Conservation (phyloP, 2,329 filamentous ascomycete genomes). For the Aspergillus felis region DNA sequence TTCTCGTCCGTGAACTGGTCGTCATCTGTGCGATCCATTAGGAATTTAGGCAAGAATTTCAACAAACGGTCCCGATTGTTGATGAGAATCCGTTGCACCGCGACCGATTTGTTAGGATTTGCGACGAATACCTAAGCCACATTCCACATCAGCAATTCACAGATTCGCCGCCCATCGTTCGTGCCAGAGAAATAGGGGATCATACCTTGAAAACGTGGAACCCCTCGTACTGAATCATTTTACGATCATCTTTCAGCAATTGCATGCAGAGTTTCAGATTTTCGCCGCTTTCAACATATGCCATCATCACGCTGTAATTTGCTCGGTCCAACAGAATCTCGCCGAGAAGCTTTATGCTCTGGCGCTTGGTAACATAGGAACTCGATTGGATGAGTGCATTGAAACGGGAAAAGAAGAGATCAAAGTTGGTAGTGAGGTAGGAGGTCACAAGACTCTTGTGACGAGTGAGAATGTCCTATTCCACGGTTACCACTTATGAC, state of each 20-base stretch:
- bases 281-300: conserved; percentile 90
- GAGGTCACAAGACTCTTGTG: conserved; percentile 88
- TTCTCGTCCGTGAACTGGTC: conserved; percentile 99
- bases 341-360: conserved; percentile 94
- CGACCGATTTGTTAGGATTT: conserved; percentile 95
- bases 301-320: conserved; percentile 98
- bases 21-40: conserved; percentile 93
- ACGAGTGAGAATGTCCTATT: conserved; percentile 83
- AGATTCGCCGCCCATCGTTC: background rate
- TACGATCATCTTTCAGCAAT: conserved; percentile 85
- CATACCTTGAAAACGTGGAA: conserved; percentile 94
- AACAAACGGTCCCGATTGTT: conserved; percentile 93
- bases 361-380: conserved; percentile 95
- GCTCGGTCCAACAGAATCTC: conserved; percentile 91
- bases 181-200: background rate
- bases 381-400: conserved; percentile 84
- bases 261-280: conserved; percentile 99
- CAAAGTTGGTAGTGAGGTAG: conserved; percentile 86
- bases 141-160: conserved; percentile 18
- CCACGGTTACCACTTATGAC: conserved; percentile 8
- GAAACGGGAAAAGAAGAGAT: conserved; percentile 87
- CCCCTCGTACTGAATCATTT: conserved; percentile 99
- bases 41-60: conserved; percentile 82
- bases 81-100: conserved; percentile 90
- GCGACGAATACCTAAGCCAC: conserved; percentile 77